phyloP scores from a whole-genome alignment of 2,329 filamentous ascomycete species.

The Scedosporium aurantiacum region DNA sequence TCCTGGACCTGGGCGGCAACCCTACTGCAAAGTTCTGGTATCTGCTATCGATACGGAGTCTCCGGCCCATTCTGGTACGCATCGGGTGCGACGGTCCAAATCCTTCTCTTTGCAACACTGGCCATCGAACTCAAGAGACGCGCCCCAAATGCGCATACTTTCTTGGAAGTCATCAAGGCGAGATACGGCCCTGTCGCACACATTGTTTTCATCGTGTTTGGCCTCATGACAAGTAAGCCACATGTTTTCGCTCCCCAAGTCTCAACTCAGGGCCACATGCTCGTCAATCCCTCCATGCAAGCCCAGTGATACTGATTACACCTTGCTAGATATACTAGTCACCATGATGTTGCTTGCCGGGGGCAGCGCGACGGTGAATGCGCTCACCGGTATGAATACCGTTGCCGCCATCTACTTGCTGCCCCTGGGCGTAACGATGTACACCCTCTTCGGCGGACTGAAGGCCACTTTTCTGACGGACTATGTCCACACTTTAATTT shows the following conservation, averaged over 20 bases:
- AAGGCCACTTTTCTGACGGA: conserved; percentile 83
- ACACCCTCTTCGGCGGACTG: conserved; percentile 68
- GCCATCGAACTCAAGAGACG: conserved; percentile 83
- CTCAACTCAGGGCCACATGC: neutral
- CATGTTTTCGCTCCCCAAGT: neutral
- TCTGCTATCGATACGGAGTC: conserved; percentile 70
- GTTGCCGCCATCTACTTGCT: conserved; percentile 76
- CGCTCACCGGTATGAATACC: conserved; percentile 37
- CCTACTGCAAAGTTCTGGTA: conserved; percentile 65
- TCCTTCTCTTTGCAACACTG: conserved; percentile 79
- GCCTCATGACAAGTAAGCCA: conserved; percentile 55
- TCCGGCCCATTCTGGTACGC: conserved; percentile 52
- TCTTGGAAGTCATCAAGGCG: conserved; percentile 72
- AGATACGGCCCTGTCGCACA: conserved; percentile 66
- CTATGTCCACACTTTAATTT: conserved; percentile 75
- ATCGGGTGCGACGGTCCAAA: conserved; percentile 69
- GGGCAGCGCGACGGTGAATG: conserved; percentile 48
- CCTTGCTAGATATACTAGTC: conserved; percentile 54
- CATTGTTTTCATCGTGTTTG: conserved; percentile 70
- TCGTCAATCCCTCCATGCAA: neutral
- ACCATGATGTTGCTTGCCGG: conserved; percentile 84
- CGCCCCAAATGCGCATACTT: conserved; percentile 77
- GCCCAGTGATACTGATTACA: neutral
- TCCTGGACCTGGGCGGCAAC: conserved; percentile 92
- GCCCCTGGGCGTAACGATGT: conserved; percentile 58